Conservation (phyloP, 2,329 filamentous ascomycete species). For the Nigrospora osmanthi region DNA sequence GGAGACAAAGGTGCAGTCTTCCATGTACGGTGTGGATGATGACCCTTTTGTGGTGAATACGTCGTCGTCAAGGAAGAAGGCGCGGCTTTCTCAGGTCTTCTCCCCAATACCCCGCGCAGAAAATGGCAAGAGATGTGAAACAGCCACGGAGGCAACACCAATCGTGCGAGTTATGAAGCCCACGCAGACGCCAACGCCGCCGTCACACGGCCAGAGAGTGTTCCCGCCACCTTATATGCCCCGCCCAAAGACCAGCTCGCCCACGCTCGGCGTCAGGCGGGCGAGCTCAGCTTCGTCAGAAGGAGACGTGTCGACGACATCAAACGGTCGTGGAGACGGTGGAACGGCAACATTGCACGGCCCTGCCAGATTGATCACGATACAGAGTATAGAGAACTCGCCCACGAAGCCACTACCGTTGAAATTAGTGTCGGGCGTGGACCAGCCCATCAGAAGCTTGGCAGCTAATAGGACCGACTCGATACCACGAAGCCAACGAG, state of each 20-base stretch:
- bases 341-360: no score
- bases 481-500: neutral
- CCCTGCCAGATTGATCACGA: neutral
- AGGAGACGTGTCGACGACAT: no score
- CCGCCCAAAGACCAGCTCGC: no score
- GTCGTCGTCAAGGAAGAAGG: constrained; percentile 5
- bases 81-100: constrained; percentile 18
- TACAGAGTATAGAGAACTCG: neutral
- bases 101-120: constrained; percentile 13
- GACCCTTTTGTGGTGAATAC: constrained; percentile 16
- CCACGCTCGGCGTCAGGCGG: constrained; percentile 12
- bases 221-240: constrained; percentile 14
- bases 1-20: constrained; percentile 7
- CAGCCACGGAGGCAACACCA: neutral
- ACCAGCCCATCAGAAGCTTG: neutral
- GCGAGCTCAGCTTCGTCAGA: neutral
- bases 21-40: constrained; percentile 8
- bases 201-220: constrained; percentile 7
- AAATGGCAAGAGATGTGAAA: neutral
- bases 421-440: neutral
- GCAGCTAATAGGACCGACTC: neutral
- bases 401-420: neutral
- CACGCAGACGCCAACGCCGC: constrained; percentile 11
- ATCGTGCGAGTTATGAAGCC: constrained; percentile 1
- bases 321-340: no score